phyloP scores from a whole-genome alignment of 1,284 basidiomycete species.

The Trametes hirsuta region DNA sequence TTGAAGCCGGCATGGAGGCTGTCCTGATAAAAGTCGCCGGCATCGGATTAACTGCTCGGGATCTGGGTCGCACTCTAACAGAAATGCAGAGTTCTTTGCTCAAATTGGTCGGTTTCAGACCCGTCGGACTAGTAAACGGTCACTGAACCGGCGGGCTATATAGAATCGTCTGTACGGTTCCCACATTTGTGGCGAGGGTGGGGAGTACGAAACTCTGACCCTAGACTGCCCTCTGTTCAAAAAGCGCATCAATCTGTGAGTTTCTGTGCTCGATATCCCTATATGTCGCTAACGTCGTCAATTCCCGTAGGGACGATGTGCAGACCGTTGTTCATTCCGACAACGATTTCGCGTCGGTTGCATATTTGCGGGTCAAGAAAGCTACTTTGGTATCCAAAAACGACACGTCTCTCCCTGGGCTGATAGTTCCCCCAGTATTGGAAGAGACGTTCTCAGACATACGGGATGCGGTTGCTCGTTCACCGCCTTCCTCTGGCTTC shows the following conservation, averaged over 20 bases:
- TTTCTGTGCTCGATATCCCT: background rate
- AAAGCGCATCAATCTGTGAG: conserved; percentile 73
- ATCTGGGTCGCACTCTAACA: conserved; percentile 80
- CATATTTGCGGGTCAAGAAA: conserved; percentile 79
- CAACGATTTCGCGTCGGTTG: conserved; percentile 82
- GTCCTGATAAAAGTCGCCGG: conserved; percentile 97
- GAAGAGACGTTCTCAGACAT: conserved; percentile 44
- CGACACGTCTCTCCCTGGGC: conserved; percentile 15
- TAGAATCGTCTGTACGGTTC: conserved; percentile 86
- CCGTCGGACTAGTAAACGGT: background rate
- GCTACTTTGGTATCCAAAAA: conserved; percentile 65
- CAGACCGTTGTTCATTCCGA: conserved; percentile 79
- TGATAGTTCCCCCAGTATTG: conserved; percentile 55
- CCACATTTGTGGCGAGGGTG: conserved; percentile 97
- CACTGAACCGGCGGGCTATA: background rate
- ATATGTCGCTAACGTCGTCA: background rate
- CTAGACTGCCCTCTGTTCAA: conserved; percentile 92
- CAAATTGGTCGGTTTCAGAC: conserved; percentile 60
- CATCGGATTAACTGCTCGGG: conserved; percentile 79
- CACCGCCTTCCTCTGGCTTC: background rate
- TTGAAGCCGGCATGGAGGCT: conserved; percentile 77
- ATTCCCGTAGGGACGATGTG: conserved; percentile 53
- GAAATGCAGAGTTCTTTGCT: conserved; percentile 78
- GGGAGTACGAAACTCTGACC: conserved; percentile 96
- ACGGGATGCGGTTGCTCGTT: conserved; percentile 22